Evolutionary conservation across 2,329 filamentous ascomycete genomes (phyloP).

Genomic region (Fusarium palustre): DNA sequence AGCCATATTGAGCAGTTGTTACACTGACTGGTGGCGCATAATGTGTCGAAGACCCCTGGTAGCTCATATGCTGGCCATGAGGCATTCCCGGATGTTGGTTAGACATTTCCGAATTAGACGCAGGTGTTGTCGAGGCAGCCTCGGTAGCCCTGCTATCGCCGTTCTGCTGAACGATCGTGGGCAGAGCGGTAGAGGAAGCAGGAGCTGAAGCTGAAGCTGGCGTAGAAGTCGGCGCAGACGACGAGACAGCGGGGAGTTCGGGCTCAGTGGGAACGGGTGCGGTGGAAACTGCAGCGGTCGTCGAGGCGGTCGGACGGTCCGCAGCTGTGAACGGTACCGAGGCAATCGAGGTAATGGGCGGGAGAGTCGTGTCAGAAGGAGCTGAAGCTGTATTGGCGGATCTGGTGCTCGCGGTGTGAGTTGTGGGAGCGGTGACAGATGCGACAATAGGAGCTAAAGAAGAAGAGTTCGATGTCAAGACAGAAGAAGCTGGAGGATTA

Average conservation of each 20-base stretch:
- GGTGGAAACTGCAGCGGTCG: conserved; percentile 30
- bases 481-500: conserved; percentile 44
- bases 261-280: conserved; percentile 30
- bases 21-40: conserved; percentile 42
- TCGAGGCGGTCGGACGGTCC: conserved; percentile 36
- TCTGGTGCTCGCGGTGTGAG: conserved; percentile 31
- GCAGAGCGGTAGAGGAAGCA: conserved; percentile 33
- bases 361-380: conserved; percentile 38
- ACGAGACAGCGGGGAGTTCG: conserved; percentile 30
- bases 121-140: conserved; percentile 40
- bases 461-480: conserved; percentile 43
- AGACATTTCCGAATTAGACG: conserved; percentile 50
- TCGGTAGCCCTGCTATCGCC: conserved; percentile 49
- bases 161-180: conserved; percentile 47
- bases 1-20: conserved; percentile 48
- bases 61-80: conserved; percentile 49
- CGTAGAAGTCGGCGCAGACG: conserved; percentile 30
- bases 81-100: conserved; percentile 50
- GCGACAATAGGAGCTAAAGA: conserved; percentile 43
- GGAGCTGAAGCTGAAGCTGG: conserved; percentile 36
- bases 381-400: conserved; percentile 13
- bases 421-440: conserved; percentile 36
- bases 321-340: conserved; percentile 29
- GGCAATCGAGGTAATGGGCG: conserved; percentile 35
- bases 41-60: conserved; percentile 43